These are phyloP conservation scores for Rhizopus delemar DNA, from an alignment of 371 early-diverging fungal species.

Conservation along the genomic window DNA sequence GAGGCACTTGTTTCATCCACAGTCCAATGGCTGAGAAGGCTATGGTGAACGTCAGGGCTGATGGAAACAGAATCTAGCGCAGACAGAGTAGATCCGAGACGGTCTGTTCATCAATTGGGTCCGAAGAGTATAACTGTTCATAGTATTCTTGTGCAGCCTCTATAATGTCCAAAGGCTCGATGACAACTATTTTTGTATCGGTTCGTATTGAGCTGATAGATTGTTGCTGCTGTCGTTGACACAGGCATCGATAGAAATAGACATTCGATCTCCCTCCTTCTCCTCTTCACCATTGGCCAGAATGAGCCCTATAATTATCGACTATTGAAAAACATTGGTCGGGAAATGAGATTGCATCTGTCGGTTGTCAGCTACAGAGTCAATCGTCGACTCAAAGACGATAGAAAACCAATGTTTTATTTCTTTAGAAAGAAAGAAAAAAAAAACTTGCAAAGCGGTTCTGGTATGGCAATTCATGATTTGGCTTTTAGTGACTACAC, in stretches of 20 bases:
- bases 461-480: too few species aligned
- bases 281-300: slow-evolving; percentile 27
- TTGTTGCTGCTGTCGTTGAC: slow-evolving; percentile 11
- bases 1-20: neutral
- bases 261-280: slow-evolving; percentile 27
- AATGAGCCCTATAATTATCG: too few species aligned
- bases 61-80: neutral
- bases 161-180: neutral
- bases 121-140: slow-evolving; percentile 10
- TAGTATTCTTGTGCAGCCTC: slow-evolving; percentile 8
- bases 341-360: too few species aligned
- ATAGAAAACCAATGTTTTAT: too few species aligned
- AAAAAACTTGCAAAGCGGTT: too few species aligned
- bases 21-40: neutral
- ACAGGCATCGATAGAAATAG: slow-evolving; percentile 27
- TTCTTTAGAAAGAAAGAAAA: too few species aligned
- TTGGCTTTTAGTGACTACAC: too few species aligned
- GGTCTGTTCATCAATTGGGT: neutral
- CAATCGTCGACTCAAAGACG: too few species aligned
- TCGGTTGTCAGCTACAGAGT: too few species aligned
- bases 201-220: slow-evolving; percentile 15
- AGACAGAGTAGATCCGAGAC: neutral
- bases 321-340: too few species aligned
- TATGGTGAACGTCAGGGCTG: rapidly evolving
- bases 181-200: neutral